A percentile compares a stretch with the other conserved stretches of the same genome.
Evolutionary conservation across 805 yeast species (phyloP).

Genomic region (Zygotorulaspora chibaensis): DNA sequence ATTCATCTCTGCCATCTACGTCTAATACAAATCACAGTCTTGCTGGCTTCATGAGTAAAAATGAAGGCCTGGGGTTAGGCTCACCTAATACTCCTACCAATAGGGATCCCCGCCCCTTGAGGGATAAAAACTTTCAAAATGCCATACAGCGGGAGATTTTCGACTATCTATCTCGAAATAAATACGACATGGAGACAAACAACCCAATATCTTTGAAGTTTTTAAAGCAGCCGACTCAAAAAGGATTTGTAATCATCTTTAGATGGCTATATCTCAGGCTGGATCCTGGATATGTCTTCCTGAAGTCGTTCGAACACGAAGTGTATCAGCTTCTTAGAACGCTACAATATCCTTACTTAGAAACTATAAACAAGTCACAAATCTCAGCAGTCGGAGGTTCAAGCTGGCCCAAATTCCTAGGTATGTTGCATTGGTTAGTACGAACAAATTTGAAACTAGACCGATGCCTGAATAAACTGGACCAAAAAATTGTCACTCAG

Average conservation of each 20-base stretch:
- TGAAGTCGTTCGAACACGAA: slow-evolving; percentile 68
- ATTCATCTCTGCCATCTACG: slow-evolving; percentile 13
- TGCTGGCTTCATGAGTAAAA: slow-evolving; percentile 3
- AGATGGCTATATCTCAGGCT: slow-evolving; percentile 72
- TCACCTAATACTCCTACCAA: slow-evolving; percentile 6
- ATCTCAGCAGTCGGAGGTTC: slow-evolving; percentile 89
- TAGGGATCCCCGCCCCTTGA: slow-evolving; percentile 70
- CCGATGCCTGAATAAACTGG: slow-evolving; percentile 21
- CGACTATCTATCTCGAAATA: slow-evolving; percentile 56
- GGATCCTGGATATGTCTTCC: slow-evolving; percentile 74
- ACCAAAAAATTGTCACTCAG: slow-evolving; percentile 23
- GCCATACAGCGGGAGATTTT: slow-evolving; percentile 63
- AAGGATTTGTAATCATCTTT: slow-evolving; percentile 73
- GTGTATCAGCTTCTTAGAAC: slow-evolving; percentile 62
- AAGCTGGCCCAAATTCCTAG: slow-evolving; percentile 79
- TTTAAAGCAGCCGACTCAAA: slow-evolving; percentile 76
- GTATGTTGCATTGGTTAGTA: slow-evolving; percentile 79
- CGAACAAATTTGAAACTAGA: slow-evolving; percentile 48
- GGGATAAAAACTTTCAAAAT: slow-evolving; percentile 65
- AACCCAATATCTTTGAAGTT: slow-evolving; percentile 64
- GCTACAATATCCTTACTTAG: slow-evolving; percentile 75
- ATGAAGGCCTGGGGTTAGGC: slow-evolving; percentile 1
- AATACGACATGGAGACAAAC: slow-evolving; percentile 71
- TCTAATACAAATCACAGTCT: slow-evolving; percentile 3
- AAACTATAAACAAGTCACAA: slow-evolving; percentile 75